phyloP scores from a whole-genome alignment of 495 filamentous ascomycete genomes.

The Neurospora sp. region DNA sequence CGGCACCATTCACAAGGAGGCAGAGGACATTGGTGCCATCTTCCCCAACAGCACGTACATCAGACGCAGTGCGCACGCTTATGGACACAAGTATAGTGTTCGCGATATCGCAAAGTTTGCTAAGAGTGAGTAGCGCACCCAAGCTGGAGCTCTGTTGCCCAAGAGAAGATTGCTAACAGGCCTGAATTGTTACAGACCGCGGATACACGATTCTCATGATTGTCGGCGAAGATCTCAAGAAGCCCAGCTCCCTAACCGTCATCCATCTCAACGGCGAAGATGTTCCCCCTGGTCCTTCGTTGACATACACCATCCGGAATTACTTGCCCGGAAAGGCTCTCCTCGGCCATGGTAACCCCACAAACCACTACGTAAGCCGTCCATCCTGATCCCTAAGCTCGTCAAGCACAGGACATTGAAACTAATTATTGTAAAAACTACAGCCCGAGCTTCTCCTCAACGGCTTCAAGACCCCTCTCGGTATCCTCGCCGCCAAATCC shows the following conservation, averaged over 20 bases:
- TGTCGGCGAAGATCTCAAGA: slow-evolving; percentile 76
- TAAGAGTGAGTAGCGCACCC: slow-evolving; percentile 24
- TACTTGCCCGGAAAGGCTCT: slow-evolving; percentile 78
- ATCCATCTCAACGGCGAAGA: slow-evolving; percentile 52
- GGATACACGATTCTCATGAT: slow-evolving; percentile 72
- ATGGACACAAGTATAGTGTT: slow-evolving; percentile 76
- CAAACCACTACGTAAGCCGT: slow-evolving; percentile 55
- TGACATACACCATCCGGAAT: slow-evolving; percentile 59
- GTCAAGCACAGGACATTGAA: too few relatives aligned
- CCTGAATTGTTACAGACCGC: slow-evolving; percentile 31
- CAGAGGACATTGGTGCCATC: slow-evolving; percentile 60
- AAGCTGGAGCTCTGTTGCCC: not conserved
- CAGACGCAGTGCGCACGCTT: slow-evolving; percentile 66
- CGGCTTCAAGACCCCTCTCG: slow-evolving; percentile 88
- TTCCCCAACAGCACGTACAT: slow-evolving; percentile 85
- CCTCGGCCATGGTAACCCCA: slow-evolving; percentile 79
- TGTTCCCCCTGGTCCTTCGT: slow-evolving; percentile 66
- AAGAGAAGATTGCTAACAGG: slow-evolving; percentile 3
- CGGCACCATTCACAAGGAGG: slow-evolving; percentile 74
- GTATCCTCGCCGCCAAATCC: slow-evolving; percentile 76
- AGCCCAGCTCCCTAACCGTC: slow-evolving; percentile 62
- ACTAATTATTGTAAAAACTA: slow-evolving; percentile 3
- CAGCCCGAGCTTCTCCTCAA: slow-evolving; percentile 85
- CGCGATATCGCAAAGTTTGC: slow-evolving; percentile 86
- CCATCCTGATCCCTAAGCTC: not conserved